A percentile compares a stretch with the other conserved stretches of the same genome.
phyloP scores from a whole-genome alignment of 2,329 filamentous ascomycete species.

The Pseudonectria foliicola region DNA sequence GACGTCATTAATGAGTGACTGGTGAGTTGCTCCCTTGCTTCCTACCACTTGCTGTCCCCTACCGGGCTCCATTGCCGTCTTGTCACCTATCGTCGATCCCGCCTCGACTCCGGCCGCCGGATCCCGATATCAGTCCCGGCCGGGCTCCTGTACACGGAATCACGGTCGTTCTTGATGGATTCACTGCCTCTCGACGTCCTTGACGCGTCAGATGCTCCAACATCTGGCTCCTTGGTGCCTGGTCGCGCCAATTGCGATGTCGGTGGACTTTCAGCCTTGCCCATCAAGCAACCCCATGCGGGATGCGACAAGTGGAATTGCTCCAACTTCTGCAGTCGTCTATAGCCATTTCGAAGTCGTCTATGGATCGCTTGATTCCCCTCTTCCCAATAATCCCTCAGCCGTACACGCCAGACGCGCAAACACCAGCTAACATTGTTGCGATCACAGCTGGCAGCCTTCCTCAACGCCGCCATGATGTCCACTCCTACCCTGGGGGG shows the following conservation, averaged over 20 bases:
- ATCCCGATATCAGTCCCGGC: slow-evolving; percentile 29
- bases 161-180: slow-evolving; percentile 28
- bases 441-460: slow-evolving; percentile 42
- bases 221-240: slow-evolving; percentile 13
- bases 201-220: slow-evolving; percentile 21
- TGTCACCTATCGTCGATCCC: slow-evolving; percentile 32
- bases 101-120: slow-evolving; percentile 24
- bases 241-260: slow-evolving; percentile 36
- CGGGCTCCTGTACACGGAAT: slow-evolving; percentile 17
- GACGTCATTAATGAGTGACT: slow-evolving; percentile 41
- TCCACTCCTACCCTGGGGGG: slow-evolving; percentile 54
- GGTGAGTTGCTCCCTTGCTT: slow-evolving; percentile 35
- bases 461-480: slow-evolving; percentile 56
- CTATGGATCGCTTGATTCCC: slow-evolving; percentile 24
- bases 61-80: slow-evolving; percentile 24
- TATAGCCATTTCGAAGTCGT: slow-evolving; percentile 11
- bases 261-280: slow-evolving; percentile 40
- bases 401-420: slow-evolving; percentile 7
- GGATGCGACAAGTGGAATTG: slow-evolving; percentile 38
- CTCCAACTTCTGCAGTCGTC: slow-evolving; percentile 19
- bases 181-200: slow-evolving; percentile 26
- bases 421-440: slow-evolving; percentile 28
- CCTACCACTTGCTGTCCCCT: slow-evolving; percentile 22
- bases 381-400: slow-evolving; percentile 16
- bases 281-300: slow-evolving; percentile 36